Evolutionary conservation across 1,139 yeast species (phyloP), one percentile per base, ranked within the genome.

Genomic region (Yamadazyma songkhlaensis): DNA sequence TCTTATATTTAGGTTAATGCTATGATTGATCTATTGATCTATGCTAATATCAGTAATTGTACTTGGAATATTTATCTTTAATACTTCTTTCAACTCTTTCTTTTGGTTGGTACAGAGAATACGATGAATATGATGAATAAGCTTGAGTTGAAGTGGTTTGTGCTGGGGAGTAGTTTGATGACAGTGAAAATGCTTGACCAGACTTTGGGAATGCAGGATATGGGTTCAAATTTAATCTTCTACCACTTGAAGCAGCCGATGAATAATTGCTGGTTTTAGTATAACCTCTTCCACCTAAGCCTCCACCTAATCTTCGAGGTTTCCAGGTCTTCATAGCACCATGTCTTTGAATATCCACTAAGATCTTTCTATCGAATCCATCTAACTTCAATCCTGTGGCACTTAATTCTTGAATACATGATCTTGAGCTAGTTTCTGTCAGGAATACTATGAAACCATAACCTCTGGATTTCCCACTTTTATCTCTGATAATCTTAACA

Each of bases 301-400:
- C 85, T 26, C 85, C 85, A 17, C 84, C 85, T 11, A 79, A 54
- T 38, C 85, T 59, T 54, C 90, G 61, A 0, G 98, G 98, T 43
- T 74, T 76, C 95, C 96, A 92, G 45, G 73, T 74, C 42, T 84
- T 74, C 10, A 80, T 78, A 0, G 84, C 63, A 25, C 97, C 64
- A 2, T 95, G 95, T 39, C 97, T 66, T 54, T 89, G 97, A 22
- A 82, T 79, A 56, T 92, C 98, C 1, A 85, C 88, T 15, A 88
- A 59, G 3, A 84, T 69, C 5, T 73, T 65, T 31, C 89, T 63
- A 2, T 34, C 29, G 3, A 17, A 20, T 2, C 31, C 34, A 2
- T 29, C 32, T 4, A 67, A 48, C 30, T 60, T 59, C n/a, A 70
- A 40, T 0, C 77, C 76, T 20, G 77, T 57, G 1, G 87, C 79